Evolutionary conservation across 768 basidiomycete species (phyloP), one percentile per base, ranked within the genome.

Genomic region (Termitomyces sp.): DNA sequence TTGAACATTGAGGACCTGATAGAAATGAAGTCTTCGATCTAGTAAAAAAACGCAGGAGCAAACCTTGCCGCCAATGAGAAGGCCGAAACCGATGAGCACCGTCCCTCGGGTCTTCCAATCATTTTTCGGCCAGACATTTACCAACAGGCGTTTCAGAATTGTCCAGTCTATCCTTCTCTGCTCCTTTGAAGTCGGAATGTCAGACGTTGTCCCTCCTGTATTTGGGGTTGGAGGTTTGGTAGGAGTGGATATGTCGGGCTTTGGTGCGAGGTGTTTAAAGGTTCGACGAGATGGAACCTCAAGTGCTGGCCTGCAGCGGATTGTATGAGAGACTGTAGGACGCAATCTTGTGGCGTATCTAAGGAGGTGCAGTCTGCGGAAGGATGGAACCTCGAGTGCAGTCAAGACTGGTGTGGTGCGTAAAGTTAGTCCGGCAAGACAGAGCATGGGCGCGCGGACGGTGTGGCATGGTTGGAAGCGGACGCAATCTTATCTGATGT

Each of bases 1-100:
- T 80, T 98, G 96, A 0, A 99, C 97, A 69, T 98, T 99, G 58
- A 98, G 75, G 46, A 97, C 74, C 94, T 95, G 57, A 33, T 52
- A 9, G 54, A 46, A 42, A 50, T 45, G 22, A 39, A 37, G 20
- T 15, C 30, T 24, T 45, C 31, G 58, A 42, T 13, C 16, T 41
- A 51, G 13, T n/a, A 4, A 7, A n/a, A 67, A 55, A 61, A 11
- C 48, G 12, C 13, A 24, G 2, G 12, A 44, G 59, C 80, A 57
- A 54, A 95, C 93, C 83, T 99, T 99, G 54, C 93, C 94, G 16
- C 81, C 76, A 47, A 98, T 79, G 46, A 98, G 77, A 61, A 98
- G 72, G 0, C 76, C 82, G 53, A 99, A 82, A 0, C 96, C 97
- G 2, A 91, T 73, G 0, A 97, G 61, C 20, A 99, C 95, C 3